phyloP scores from a whole-genome alignment of 371 early-diverging fungal genomes.

The Apophysomyces ossiformis region DNA sequence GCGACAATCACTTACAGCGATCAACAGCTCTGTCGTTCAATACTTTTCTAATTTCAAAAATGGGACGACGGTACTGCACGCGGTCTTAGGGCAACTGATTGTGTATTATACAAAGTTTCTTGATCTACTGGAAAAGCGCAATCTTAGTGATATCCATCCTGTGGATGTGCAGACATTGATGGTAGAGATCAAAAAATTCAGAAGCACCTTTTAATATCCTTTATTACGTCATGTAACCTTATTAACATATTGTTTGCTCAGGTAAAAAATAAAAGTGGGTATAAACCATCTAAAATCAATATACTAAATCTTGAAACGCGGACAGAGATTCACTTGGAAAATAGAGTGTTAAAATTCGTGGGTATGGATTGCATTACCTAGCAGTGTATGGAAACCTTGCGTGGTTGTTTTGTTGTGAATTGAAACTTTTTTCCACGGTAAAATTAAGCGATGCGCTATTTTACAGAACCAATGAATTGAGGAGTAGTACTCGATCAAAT shows the following conservation, averaged over 20 bases:
- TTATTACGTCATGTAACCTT: neutral
- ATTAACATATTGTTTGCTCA: neutral
- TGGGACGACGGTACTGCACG: constrained; percentile 86
- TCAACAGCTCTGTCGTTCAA: constrained; percentile 85
- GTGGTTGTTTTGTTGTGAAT: too few relatives aligned
- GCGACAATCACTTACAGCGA: constrained; percentile 72
- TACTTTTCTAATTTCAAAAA: constrained; percentile 92
- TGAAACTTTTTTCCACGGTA: too few relatives aligned
- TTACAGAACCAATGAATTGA: too few relatives aligned
- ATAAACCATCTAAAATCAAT: too few relatives aligned
- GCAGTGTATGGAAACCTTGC: too few relatives aligned
- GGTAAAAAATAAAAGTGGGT: too few relatives aligned
- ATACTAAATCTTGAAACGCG: too few relatives aligned
- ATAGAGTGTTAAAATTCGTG: too few relatives aligned
- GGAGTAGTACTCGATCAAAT: too few relatives aligned
- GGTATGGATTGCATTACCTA: too few relatives aligned
- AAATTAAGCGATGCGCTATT: too few relatives aligned
- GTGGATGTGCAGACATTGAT: constrained; percentile 90
- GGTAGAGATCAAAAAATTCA: constrained; percentile 90
- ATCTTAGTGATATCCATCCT: constrained; percentile 69
- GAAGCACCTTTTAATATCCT: constrained; percentile 65
- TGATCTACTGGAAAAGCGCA: constrained; percentile 73
- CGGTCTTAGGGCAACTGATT: constrained; percentile 82
- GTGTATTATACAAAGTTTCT: constrained; percentile 88
- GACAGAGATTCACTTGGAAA: too few relatives aligned